phyloP scores from a whole-genome alignment of 177 flowering plant genomes.

The Tripterygium wilfordii region DNA sequence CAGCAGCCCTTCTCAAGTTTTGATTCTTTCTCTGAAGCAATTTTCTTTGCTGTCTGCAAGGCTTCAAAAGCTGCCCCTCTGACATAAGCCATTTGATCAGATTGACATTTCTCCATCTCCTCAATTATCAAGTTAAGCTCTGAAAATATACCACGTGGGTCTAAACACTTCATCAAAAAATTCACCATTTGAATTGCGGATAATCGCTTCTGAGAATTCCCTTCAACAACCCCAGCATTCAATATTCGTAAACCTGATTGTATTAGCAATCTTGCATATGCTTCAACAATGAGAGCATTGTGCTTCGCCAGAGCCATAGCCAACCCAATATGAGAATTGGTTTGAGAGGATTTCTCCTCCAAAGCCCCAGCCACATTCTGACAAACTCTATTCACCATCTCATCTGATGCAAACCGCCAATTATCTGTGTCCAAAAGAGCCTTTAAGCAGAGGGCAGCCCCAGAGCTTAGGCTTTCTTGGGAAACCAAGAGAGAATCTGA shows the following conservation, averaged over 20 bases:
- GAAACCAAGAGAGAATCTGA: conserved; percentile 63
- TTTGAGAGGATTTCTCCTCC: conserved; percentile 63
- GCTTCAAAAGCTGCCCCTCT: conserved; percentile 91
- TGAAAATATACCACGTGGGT: conserved; percentile 64
- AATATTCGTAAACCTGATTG: conserved; percentile 61
- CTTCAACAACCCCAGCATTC: conserved; percentile 50
- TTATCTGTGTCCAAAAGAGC: conserved; percentile 90
- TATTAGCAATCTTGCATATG: conserved; percentile 72
- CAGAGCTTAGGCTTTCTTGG: conserved; percentile 73
- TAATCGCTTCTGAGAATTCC: conserved; percentile 72
- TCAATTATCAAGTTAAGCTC: conserved; percentile 59
- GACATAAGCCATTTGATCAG: conserved; percentile 80
- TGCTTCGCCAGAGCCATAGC: conserved; percentile 80
- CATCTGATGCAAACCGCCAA: conserved; percentile 86
- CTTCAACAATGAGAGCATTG: conserved; percentile 64
- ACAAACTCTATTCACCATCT: conserved; percentile 83
- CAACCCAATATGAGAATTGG: conserved; percentile 79
- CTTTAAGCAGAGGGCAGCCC: conserved; percentile 86
- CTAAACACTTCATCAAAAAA: conserved; percentile 77
- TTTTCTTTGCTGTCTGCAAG: conserved; percentile 61
- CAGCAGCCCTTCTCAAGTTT: conserved; percentile 35
- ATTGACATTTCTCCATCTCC: conserved; percentile 75
- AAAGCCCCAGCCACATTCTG: conserved; percentile 72
- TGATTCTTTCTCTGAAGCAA: conserved; percentile 38
- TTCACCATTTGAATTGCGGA: conserved; percentile 86